Evolutionary conservation across 2,329 filamentous ascomycete genomes (phyloP).

Genomic region (Beauveria sp.): DNA sequence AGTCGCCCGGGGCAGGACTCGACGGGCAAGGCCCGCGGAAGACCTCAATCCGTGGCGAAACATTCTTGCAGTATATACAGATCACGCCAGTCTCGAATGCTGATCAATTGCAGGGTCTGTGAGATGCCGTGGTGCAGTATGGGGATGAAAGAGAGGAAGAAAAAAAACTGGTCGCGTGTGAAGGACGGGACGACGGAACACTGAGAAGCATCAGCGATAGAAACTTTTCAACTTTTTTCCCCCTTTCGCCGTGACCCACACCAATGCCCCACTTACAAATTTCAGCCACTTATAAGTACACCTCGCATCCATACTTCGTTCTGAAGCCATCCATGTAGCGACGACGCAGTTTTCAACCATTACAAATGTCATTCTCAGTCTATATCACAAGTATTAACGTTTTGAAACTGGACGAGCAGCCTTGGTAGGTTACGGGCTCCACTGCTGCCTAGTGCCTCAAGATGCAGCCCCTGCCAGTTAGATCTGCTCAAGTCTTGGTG

Average conservation of each 20-base stretch:
- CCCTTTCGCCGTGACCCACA: background rate
- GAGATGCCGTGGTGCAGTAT: background rate
- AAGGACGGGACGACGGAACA: background rate
- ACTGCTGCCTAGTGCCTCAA: too few species aligned
- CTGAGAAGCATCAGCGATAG: background rate
- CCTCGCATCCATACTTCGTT: background rate
- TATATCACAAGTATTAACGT: too few species aligned
- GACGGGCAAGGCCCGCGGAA: slow-evolving; percentile 30
- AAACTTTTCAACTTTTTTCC: slow-evolving; percentile 11
- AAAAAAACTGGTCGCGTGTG: background rate
- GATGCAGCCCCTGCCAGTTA: too few species aligned
- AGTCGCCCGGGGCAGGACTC: slow-evolving; percentile 22
- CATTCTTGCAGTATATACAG: slow-evolving; percentile 10
- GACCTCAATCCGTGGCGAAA: slow-evolving; percentile 27
- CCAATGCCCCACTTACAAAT: background rate
- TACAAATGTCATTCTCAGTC: too few species aligned
- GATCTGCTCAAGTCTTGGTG: too few species aligned
- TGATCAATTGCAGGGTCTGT: background rate
- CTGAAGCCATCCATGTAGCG: too few species aligned
- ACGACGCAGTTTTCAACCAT: too few species aligned
- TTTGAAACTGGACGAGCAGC: too few species aligned
- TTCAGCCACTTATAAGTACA: background rate
- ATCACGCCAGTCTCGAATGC: background rate
- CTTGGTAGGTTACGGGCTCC: too few species aligned
- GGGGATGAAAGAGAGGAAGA: background rate